phyloP scores from a whole-genome alignment of 208 protist species.

The Plasmodiophora brassicae region DNA sequence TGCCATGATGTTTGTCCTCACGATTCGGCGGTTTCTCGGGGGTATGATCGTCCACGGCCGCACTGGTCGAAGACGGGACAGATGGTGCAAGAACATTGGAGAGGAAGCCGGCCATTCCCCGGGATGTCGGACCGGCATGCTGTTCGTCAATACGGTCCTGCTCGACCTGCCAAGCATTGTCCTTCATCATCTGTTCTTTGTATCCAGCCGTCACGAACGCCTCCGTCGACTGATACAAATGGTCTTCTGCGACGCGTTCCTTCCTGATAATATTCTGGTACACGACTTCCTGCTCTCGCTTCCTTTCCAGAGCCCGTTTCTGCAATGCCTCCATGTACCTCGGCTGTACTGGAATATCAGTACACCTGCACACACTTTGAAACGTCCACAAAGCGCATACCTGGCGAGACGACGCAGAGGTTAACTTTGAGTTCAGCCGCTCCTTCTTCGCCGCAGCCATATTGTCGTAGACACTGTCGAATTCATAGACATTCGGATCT shows the following conservation, averaged over 20 bases:
- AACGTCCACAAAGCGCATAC: neutral
- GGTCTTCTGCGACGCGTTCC: neutral
- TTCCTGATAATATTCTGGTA: neutral
- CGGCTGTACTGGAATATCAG: too few relatives aligned
- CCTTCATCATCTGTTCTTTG: constrained; percentile 10
- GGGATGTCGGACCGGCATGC: neutral
- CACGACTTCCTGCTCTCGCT: neutral
- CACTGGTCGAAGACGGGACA: too few relatives aligned
- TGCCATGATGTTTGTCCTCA: too few relatives aligned
- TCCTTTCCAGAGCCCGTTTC: neutral
- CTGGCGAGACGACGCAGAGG: neutral
- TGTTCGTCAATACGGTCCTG: neutral
- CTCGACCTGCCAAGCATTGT: constrained; percentile 1
- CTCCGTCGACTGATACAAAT: neutral
- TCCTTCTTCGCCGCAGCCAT: neutral
- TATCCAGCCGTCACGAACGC: constrained; percentile 7
- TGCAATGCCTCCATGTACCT: neutral
- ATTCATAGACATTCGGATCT: constrained; percentile 6
- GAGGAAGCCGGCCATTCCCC: neutral
- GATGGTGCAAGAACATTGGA: neutral
- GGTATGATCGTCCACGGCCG: too few relatives aligned
- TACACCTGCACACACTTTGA: neutral
- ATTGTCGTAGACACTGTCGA: neutral
- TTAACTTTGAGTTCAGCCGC: neutral
- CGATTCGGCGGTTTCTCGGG: too few relatives aligned